Conservation (phyloP, 106 monocot species). For the Acorus gramineus region DNA sequence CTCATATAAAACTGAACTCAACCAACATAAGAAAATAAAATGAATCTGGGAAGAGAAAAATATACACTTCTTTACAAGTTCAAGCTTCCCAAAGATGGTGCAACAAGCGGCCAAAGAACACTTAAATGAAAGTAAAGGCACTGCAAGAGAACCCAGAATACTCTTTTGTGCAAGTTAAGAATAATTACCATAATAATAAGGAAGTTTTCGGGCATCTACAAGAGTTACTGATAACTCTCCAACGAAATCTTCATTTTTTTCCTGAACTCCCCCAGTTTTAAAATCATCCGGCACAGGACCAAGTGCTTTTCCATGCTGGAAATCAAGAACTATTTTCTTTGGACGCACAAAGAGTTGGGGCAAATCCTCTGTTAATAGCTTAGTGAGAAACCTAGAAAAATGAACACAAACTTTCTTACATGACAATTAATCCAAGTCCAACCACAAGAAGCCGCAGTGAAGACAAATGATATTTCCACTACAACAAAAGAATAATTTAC, state of each 20-base stretch:
- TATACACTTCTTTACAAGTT: no score
- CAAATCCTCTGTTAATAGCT: constrained; percentile 67
- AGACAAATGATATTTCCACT: no score
- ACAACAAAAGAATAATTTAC: no score
- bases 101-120: no score
- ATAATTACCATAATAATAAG: constrained; percentile 25
- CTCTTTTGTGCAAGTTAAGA: not conserved
- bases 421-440: not conserved
- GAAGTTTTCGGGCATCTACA: constrained; percentile 74
- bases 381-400: constrained; percentile 45
- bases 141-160: no score
- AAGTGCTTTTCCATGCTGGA: constrained; percentile 52
- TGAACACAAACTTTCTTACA: not conserved
- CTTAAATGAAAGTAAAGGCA: no score
- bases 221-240: constrained; percentile 69
- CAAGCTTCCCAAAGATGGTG: no score
- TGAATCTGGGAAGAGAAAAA: no score
- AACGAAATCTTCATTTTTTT: constrained; percentile 52
- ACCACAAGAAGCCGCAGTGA: no score
- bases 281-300: constrained; percentile 43
- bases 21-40: no score
- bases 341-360: constrained; percentile 74
- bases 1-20: no score
- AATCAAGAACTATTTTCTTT: constrained; percentile 71
- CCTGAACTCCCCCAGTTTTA: constrained; percentile 23